Base-by-base conservation (phyloP, 106 monocot genomes). In the Xerophyta viscosa region DNA sequence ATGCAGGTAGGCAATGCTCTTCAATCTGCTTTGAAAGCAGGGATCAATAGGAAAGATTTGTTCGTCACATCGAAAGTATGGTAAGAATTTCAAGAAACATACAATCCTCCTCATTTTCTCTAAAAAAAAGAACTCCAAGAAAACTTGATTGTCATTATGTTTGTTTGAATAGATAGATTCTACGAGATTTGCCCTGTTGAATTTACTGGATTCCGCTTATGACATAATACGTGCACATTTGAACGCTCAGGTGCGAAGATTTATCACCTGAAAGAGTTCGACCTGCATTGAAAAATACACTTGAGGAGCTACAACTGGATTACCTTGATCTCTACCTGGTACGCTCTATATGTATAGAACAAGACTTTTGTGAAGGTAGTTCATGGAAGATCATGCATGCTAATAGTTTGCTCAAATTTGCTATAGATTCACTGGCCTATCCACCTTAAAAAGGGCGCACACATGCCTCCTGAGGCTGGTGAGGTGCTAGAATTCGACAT, bases 381-480 rank as follows among this genome's bases (percentile, higher is more conserved):
- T 33, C 7, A 33, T 5, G 33, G 11, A 33, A 11, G 33, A 33
- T 33, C n/a, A n/a, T n/a, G n/a, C n/a, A n/a, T n/a, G n/a, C n/a
- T n/a, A n/a, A n/a, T n/a, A n/a, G n/a, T n/a, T n/a, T n/a, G n/a
- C n/a, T n/a, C n/a, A n/a, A n/a, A n/a, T n/a, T n/a, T n/a, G n/a
- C n/a, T n/a, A n/a, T n/a, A 74, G 76, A 62, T 82, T 8, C 77
- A 83, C 29, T 83, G 77, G 73, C 82, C 82, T 0, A 69, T 83
- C 24, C 68, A 33, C 26, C 54, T 77, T 30, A 83, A 69, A 56
- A 72, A 73, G 2, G 77, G 48, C 3, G 72, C 82, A 6, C 60
- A 60, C 0, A 68, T 31, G 64, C 76, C 81, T 23, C 77, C 81
- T 7, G 15, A 46, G 26, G 46, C 71, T 27, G 72, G 65, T 2